Conservation (phyloP, 2,329 filamentous ascomycete species). For the Rosellinia necatrix region DNA sequence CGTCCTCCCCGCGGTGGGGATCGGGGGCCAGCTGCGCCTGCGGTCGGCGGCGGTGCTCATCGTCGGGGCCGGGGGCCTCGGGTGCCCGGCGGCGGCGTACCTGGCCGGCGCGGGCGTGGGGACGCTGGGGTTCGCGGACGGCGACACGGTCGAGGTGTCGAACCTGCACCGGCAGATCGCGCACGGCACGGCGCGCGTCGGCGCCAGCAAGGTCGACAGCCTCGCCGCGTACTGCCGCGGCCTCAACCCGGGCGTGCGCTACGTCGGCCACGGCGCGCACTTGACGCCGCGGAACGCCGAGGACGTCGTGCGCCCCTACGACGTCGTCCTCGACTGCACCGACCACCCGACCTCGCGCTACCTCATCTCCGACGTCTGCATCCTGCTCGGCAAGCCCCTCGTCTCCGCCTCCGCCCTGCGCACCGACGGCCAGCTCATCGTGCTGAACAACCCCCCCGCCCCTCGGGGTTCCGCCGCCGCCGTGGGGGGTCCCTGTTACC, state of each 20-base stretch:
- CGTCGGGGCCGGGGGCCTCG: conserved; percentile 85
- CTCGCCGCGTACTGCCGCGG: conserved; percentile 60
- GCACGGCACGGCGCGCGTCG: conserved; percentile 72
- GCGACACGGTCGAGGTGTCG: conserved; percentile 83
- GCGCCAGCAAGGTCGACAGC: conserved; percentile 80
- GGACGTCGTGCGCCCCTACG: conserved; percentile 70
- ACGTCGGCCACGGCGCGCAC: conserved; percentile 65
- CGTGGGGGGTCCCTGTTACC: conserved; percentile 81
- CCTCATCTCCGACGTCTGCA: conserved; percentile 87
- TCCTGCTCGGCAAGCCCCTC: conserved; percentile 77
- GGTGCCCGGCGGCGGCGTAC: conserved; percentile 92
- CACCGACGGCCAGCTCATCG: conserved; percentile 86
- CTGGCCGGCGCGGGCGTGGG: conserved; percentile 88
- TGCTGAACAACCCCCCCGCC: conserved; percentile 79
- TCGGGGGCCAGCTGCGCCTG: conserved; percentile 77
- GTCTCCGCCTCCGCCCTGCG: conserved; percentile 89
- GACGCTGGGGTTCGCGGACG: conserved; percentile 82
- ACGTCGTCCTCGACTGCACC: conserved; percentile 90
- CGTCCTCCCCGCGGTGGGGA: conserved; percentile 80
- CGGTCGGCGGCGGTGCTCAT: conserved; percentile 74
- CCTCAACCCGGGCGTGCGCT: conserved; percentile 73
- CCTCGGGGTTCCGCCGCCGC: conserved; percentile 57
- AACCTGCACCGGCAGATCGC: conserved; percentile 93
- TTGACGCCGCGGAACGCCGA: conserved; percentile 72
- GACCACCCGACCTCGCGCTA: conserved; percentile 92